phyloP scores from a whole-genome alignment of 2,329 filamentous ascomycete species.

The Aspergillus flavus region DNA sequence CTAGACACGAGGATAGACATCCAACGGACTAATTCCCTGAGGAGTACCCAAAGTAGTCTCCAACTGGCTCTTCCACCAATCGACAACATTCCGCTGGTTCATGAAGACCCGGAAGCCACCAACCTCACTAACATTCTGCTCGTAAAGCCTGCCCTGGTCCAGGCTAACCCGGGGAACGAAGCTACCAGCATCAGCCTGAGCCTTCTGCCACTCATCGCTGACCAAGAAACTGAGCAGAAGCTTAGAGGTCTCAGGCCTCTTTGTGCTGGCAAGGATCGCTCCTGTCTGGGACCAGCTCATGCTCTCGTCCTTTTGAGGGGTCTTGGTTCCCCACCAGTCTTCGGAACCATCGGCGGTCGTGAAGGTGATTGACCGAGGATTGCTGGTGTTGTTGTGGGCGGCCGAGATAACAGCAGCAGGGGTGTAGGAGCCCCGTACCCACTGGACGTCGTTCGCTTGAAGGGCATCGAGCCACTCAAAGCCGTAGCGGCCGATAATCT shows the following conservation, averaged over 20 bases:
- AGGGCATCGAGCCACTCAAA: not conserved
- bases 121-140: not conserved
- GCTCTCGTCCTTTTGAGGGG: not conserved
- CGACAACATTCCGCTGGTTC: not conserved
- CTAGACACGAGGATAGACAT: not conserved
- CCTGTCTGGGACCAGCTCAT: not conserved
- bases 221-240: not conserved
- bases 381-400: not conserved
- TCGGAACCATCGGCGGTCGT: not conserved
- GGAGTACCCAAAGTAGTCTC: constrained; percentile 2
- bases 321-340: not conserved
- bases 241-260: not conserved
- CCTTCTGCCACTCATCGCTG: not conserved
- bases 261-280: not conserved
- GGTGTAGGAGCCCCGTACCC: not conserved
- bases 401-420: not conserved
- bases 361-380: not conserved
- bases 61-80: constrained; percentile 5
- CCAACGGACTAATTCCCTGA: not conserved
- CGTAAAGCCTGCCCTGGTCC: not conserved
- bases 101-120: not conserved
- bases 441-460: not conserved
- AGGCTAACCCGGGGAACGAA: not conserved
- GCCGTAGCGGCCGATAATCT: not conserved
- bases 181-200: not conserved